Evolutionary conservation across 1,284 basidiomycete species (phyloP).

Genomic region (Heterobasidion occidentale): DNA sequence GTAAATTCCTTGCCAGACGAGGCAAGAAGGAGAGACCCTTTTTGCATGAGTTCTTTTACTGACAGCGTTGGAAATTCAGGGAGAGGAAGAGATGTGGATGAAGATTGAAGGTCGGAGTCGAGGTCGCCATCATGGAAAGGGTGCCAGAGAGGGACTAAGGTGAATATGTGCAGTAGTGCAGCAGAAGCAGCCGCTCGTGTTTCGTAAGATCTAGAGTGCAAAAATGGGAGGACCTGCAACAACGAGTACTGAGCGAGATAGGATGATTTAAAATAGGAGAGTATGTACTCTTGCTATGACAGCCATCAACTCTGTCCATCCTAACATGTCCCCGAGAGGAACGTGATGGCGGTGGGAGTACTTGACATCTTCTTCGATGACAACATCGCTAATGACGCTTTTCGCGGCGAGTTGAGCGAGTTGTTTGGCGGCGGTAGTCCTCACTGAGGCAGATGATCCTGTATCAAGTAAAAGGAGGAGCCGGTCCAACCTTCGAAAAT

Average conservation of each 20-base stretch:
- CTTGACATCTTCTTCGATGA: slow-evolving; percentile 72
- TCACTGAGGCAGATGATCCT: slow-evolving; percentile 79
- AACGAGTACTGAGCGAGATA: slow-evolving; percentile 3
- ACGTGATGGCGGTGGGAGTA: slow-evolving; percentile 44
- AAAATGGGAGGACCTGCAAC: slow-evolving; percentile 72
- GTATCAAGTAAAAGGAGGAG: slow-evolving; percentile 88
- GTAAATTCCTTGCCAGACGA: slow-evolving; percentile 85
- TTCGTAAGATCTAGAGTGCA: slow-evolving; percentile 85
- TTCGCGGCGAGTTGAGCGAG: slow-evolving; percentile 84
- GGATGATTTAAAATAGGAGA: neutral
- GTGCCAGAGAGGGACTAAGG: slow-evolving; percentile 78
- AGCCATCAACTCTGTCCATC: slow-evolving; percentile 76
- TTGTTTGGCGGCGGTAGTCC: slow-evolving; percentile 88
- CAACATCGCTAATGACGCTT: slow-evolving; percentile 74
- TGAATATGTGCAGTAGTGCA: slow-evolving; percentile 82
- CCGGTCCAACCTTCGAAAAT: slow-evolving; percentile 69
- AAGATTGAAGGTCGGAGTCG: slow-evolving; percentile 12
- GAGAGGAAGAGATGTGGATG: slow-evolving; percentile 18
- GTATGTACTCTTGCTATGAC: slow-evolving; percentile 69
- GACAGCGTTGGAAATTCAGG: slow-evolving; percentile 70
- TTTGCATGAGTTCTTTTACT: slow-evolving; percentile 65
- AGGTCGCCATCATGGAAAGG: slow-evolving; percentile 36
- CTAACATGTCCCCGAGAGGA: slow-evolving; percentile 53
- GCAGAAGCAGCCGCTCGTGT: slow-evolving; percentile 80
- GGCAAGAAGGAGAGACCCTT: slow-evolving; percentile 72